These are phyloP conservation scores for Ceratobasidium sp. DNA, from an alignment of 1,284 basidiomycete genomes.

Conservation along the genomic window DNA sequence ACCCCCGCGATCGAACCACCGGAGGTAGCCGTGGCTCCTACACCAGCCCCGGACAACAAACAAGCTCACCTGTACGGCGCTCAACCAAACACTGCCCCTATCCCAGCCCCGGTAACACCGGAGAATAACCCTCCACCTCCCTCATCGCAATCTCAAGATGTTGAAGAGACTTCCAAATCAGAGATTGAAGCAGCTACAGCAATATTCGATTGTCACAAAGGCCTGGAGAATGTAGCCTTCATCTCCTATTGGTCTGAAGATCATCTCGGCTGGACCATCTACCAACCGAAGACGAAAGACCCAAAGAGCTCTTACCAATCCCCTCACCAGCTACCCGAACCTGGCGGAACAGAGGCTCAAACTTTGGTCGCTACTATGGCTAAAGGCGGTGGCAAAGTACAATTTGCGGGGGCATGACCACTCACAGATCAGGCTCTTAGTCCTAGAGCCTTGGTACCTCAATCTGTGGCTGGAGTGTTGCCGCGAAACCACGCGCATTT, in stretches of 20 bases:
- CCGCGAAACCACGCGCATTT: too few relatives aligned
- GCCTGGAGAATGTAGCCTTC: neutral
- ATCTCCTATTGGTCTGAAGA: conserved; percentile 5
- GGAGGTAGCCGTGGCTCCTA: neutral
- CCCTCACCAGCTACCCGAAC: too few relatives aligned
- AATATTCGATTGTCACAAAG: neutral
- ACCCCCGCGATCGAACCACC: too few relatives aligned
- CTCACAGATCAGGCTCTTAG: too few relatives aligned
- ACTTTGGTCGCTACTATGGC: too few relatives aligned
- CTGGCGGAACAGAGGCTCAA: too few relatives aligned
- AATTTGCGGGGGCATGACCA: too few relatives aligned
- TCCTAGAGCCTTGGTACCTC: too few relatives aligned
- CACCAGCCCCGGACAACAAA: neutral
- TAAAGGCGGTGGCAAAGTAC: too few relatives aligned
- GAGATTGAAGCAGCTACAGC: neutral
- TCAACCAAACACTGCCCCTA: too few relatives aligned
- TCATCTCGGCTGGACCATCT: conserved; percentile 7
- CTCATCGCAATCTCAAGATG: neutral
- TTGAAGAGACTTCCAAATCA: neutral
- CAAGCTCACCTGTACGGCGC: neutral
- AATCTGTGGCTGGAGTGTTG: too few relatives aligned
- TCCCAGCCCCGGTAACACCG: neutral
- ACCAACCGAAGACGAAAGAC: neutral
- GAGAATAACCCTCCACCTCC: neutral
- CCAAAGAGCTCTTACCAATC: too few relatives aligned